Evolutionary conservation across 371 early-diverging fungal genomes (phyloP).

Genomic region (Mucor irregularis): DNA sequence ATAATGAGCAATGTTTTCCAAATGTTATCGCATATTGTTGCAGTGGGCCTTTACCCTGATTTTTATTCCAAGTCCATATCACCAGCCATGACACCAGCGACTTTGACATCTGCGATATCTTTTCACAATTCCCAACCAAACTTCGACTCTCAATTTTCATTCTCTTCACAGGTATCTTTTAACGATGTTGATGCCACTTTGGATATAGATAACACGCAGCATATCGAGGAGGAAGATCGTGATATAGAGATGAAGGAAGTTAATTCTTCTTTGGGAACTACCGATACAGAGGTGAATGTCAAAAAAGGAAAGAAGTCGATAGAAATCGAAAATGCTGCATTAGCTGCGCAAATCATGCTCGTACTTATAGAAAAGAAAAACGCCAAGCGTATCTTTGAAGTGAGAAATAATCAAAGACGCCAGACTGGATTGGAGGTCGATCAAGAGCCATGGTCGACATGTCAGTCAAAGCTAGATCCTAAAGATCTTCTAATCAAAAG

Average conservation of each 20-base stretch:
- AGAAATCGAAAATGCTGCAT: conserved; percentile 24
- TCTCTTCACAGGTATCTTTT: conserved; percentile 26
- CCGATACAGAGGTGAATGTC: background rate
- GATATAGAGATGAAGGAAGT: conserved; percentile 4
- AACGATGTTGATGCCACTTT: conserved; percentile 40
- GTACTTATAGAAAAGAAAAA: conserved; percentile 40
- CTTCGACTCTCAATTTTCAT: conserved; percentile 24
- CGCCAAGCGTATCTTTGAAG: conserved; percentile 41
- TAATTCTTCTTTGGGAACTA: background rate
- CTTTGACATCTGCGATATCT: conserved; percentile 9
- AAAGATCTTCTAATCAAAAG: background rate
- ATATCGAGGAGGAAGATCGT: conserved; percentile 25
- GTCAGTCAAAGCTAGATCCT: conserved; percentile 6
- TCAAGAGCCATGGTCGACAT: conserved; percentile 17
- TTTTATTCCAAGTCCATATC: background rate
- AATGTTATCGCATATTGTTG: conserved; percentile 32
- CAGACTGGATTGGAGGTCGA: conserved; percentile 4
- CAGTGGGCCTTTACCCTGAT: conserved; percentile 33
- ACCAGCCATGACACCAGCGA: background rate
- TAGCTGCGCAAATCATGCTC: conserved; percentile 42
- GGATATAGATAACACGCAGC: conserved; percentile 35
- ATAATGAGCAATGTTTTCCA: conserved; percentile 22
- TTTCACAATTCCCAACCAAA: conserved; percentile 17
- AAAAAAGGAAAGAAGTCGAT: background rate
- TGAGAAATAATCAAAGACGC: conserved; percentile 25